phyloP scores from a whole-genome alignment of 768 basidiomycete genomes.

The Glaciozyma martinii region DNA sequence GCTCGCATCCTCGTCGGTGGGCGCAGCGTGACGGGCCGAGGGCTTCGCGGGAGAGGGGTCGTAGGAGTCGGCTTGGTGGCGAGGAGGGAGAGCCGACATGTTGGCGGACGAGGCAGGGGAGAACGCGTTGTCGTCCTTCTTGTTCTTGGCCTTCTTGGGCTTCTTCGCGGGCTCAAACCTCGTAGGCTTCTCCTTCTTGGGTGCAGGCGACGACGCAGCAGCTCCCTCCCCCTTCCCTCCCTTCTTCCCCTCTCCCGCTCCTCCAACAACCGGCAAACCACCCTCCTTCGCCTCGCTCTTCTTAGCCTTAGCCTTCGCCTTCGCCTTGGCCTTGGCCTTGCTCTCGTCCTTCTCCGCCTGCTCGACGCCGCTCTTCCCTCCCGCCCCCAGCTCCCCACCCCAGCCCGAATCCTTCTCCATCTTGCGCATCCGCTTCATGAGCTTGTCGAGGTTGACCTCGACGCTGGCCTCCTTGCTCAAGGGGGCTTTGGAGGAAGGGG shows the following conservation, averaged over 20 bases:
- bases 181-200: not conserved
- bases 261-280: constrained; percentile 27
- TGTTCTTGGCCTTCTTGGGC: constrained; percentile 8
- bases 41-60: not conserved
- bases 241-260: constrained; percentile 10
- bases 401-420: not conserved
- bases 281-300: constrained; percentile 7
- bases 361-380: not conserved
- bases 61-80: not conserved
- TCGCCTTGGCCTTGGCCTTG: not conserved
- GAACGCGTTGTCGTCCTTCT: no score
- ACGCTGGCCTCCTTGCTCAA: constrained; percentile 34
- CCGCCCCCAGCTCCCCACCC: not conserved
- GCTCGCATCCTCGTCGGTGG: not conserved
- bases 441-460: constrained; percentile 52
- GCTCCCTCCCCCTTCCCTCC: not conserved
- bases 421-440: constrained; percentile 48
- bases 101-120: constrained; percentile 4
- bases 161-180: constrained; percentile 8
- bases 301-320: constrained; percentile 1
- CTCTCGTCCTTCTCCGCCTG: not conserved
- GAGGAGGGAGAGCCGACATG: not conserved
- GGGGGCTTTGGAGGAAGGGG: constrained; percentile 34
- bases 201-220: not conserved
- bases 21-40: not conserved